These are phyloP conservation scores for Ophiocordyceps sinensis DNA, from an alignment of 2,329 filamentous ascomycete species.

Conservation along the genomic window DNA sequence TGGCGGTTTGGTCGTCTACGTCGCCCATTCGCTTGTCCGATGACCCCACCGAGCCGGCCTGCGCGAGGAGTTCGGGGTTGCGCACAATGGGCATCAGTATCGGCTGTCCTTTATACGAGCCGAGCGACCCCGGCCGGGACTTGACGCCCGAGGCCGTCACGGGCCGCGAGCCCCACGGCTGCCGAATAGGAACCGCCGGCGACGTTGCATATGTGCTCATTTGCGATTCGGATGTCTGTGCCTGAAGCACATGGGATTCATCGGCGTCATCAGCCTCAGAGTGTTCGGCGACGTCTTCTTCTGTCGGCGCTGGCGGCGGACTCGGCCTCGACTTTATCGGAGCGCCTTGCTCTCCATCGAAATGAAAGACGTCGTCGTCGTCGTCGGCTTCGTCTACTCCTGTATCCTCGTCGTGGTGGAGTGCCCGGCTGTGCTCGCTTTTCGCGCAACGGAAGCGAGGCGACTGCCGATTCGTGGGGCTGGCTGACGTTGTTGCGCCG, in stretches of 20 bases:
- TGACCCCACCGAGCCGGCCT: conserved; percentile 32
- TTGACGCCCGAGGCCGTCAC: conserved; percentile 17
- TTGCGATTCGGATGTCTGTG: neutral
- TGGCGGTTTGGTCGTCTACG: conserved; percentile 33
- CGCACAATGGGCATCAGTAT: conserved; percentile 37
- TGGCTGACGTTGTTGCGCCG: neutral
- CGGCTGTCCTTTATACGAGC: conserved; percentile 39
- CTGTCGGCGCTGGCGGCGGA: conserved; percentile 3
- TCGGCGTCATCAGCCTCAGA: conserved; percentile 12
- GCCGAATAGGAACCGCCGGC: conserved; percentile 24
- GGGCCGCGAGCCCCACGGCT: conserved; percentile 5
- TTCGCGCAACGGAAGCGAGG: neutral
- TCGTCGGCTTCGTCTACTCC: conserved; percentile 9
- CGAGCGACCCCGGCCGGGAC: conserved; percentile 26
- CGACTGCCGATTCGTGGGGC: neutral
- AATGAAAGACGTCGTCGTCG: conserved; percentile 30
- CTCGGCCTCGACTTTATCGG: conserved; percentile 11
- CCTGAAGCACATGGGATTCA: conserved; percentile 1
- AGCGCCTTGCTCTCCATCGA: conserved; percentile 24
- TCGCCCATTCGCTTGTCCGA: conserved; percentile 38
- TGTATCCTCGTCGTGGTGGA: conserved; percentile 6
- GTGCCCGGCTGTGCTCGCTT: neutral
- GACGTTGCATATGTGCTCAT: conserved; percentile 25
- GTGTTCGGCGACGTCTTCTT: neutral
- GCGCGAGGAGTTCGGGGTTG: conserved; percentile 31